phyloP scores from a whole-genome alignment of 495 filamentous ascomycete genomes.

The Penicillium angulare region DNA sequence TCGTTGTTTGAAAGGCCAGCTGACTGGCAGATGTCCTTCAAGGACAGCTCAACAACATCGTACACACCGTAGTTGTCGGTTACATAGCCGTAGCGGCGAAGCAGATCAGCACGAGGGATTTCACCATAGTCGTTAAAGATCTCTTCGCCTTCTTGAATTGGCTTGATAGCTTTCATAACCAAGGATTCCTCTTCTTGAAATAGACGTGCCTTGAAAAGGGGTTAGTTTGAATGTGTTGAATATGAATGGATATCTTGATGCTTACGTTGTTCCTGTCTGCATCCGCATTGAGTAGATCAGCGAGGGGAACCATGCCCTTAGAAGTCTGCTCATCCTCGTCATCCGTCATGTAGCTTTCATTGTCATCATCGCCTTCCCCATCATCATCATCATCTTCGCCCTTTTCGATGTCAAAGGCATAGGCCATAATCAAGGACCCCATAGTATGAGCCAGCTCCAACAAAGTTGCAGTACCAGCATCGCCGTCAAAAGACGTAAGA shows the following conservation, averaged over 20 bases:
- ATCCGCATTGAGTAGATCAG: constrained; percentile 91
- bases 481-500: constrained; percentile 50
- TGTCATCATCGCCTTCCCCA: constrained; percentile 53
- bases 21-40: constrained; percentile 52
- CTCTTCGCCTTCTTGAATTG: constrained; percentile 69
- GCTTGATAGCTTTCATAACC: constrained; percentile 63
- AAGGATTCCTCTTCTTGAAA: constrained; percentile 65
- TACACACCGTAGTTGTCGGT: constrained; percentile 71
- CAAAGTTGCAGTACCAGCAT: constrained; percentile 50
- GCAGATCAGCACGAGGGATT: constrained; percentile 74
- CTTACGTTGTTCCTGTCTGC: constrained; percentile 75
- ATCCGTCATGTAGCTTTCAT: constrained; percentile 66
- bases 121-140: constrained; percentile 91
- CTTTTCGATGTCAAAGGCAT: constrained; percentile 82
- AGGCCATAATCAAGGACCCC: constrained; percentile 89
- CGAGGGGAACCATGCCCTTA: constrained; percentile 90
- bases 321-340: constrained; percentile 62
- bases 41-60: constrained; percentile 79
- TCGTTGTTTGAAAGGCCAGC: constrained; percentile 41
- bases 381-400: constrained; percentile 53
- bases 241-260: too few species aligned
- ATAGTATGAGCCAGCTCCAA: constrained; percentile 68
- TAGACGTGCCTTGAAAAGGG: constrained; percentile 52
- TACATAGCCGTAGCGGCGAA: constrained; percentile 87
- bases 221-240: constrained; percentile 5